Base-by-base conservation (phyloP, 306 rosid species). In the Mucuna pruriens region DNA sequence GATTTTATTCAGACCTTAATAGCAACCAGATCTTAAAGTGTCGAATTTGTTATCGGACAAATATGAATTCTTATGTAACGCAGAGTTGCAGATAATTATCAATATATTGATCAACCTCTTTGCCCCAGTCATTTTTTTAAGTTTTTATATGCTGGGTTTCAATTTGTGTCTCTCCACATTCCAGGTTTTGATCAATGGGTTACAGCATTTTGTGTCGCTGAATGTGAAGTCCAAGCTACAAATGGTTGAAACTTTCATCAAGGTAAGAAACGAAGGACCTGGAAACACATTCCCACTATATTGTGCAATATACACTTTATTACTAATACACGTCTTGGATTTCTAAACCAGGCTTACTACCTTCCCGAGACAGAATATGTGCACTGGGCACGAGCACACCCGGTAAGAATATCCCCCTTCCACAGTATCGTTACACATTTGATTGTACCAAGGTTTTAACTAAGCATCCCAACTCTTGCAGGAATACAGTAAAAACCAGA, bases 121-220 rank as follows among this genome's bases (percentile, higher is more conserved):
- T 74, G 26, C 67, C 66, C 51, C 36, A 20, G n/a, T 42, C 46
- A 26, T 60, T 76, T 73, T 51, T 74, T 83, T 77, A 39, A 9
- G 82, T 58, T 80, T 29, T 64, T 82, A 36, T 23, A 73, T 45
- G 72, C 75, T 33, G 70, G 40, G 63, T 39, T 25, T 34, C 40
- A 77, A 33, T 68, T 85, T 74, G 42, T 74, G 52, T 77, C 61
- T 70, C 74, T 49, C 44, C 40, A 68, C 52, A 45, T 84, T 85
- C 70, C 90, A 95, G 98, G 99, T 96, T 87, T 93, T 96, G 87
- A 96, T 96, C 85, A 96, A 96, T 73, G 98, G 99, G 57, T 84
- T 96, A 77, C 93, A 93, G 55, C 98, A 96, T 93, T 90, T 93
- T 74, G 92, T 88, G 38, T 25, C 97, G 9, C 51, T 86, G 77